Evolutionary conservation across 2,329 filamentous ascomycete species (phyloP).

Genomic region (Fusarium robinianum): DNA sequence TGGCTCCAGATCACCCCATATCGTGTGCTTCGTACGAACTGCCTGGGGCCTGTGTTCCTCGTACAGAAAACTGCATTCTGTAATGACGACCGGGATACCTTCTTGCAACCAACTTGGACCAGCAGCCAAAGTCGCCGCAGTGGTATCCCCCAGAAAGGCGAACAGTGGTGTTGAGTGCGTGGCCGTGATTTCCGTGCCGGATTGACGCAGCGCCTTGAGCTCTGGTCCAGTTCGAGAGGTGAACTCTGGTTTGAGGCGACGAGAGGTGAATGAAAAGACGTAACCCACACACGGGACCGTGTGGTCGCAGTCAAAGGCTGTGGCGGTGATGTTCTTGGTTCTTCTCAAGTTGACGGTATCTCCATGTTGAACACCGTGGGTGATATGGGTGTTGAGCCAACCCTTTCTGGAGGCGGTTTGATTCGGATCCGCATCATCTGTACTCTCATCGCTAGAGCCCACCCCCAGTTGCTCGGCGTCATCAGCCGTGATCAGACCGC

Average conservation of each 20-base stretch:
- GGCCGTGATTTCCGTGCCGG: constrained; percentile 47
- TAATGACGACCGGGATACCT: constrained; percentile 52
- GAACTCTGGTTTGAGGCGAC: constrained; percentile 47
- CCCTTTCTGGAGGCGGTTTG: constrained; percentile 27
- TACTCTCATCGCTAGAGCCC: constrained; percentile 11
- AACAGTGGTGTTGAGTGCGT: constrained; percentile 48
- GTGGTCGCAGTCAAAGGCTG: constrained; percentile 52
- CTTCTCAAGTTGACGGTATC: constrained; percentile 45
- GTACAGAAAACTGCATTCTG: constrained; percentile 54
- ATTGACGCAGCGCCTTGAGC: constrained; percentile 45
- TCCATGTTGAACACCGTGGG: constrained; percentile 43
- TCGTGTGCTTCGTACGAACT: constrained; percentile 52
- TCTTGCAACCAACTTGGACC: constrained; percentile 47
- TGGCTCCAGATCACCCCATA: constrained; percentile 51
- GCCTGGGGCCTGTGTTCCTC: constrained; percentile 51
- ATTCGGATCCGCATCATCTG: not conserved
- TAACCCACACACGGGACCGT: constrained; percentile 54
- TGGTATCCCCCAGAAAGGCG: constrained; percentile 55
- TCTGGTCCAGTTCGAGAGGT: constrained; percentile 41
- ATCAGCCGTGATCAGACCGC: constrained; percentile 42
- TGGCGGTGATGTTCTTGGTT: constrained; percentile 45
- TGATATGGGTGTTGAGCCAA: constrained; percentile 46
- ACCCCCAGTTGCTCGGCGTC: constrained; percentile 26
- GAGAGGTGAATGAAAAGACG: constrained; percentile 48
- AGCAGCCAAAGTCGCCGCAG: constrained; percentile 45